These are phyloP conservation scores for Psilocybe mexicana DNA, from an alignment of 1,284 basidiomycete species.

Conservation along the genomic window DNA sequence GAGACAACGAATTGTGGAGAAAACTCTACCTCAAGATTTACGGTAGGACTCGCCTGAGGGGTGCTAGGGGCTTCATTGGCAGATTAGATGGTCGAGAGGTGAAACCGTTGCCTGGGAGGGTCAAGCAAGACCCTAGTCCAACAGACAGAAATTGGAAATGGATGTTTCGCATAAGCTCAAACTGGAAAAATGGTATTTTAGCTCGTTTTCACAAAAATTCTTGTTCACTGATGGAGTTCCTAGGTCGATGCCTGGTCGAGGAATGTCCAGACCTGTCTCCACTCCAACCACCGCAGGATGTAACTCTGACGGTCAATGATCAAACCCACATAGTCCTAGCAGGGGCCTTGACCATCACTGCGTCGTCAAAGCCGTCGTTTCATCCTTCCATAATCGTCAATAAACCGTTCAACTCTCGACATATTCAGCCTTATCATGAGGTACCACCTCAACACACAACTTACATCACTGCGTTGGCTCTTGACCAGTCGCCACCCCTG, in stretches of 20 bases:
- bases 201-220: neutral
- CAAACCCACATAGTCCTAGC: slow-evolving; percentile 42
- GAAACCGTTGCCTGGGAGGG: slow-evolving; percentile 58
- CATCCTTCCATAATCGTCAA: slow-evolving; percentile 28
- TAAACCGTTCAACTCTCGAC: slow-evolving; percentile 26
- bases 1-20: slow-evolving; percentile 49
- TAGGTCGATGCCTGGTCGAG: slow-evolving; percentile 60
- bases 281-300: neutral
- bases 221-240: neutral
- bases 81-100: slow-evolving; percentile 58
- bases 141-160: slow-evolving; percentile 69
- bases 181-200: slow-evolving; percentile 68
- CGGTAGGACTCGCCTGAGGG: slow-evolving; percentile 66
- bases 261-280: slow-evolving; percentile 22
- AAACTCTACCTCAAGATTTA: slow-evolving; percentile 57
- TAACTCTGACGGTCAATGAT: slow-evolving; percentile 2
- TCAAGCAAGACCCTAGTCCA: slow-evolving; percentile 34
- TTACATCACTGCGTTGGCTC: slow-evolving; percentile 58
- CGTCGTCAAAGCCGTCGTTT: slow-evolving; percentile 33
- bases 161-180: slow-evolving; percentile 81
- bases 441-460: slow-evolving; percentile 27
- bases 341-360: slow-evolving; percentile 41
- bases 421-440: slow-evolving; percentile 28
- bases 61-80: slow-evolving; percentile 58
- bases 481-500: slow-evolving; percentile 67